These are phyloP conservation scores for Xerocomellus amylosporus DNA, from an alignment of 768 basidiomycete genomes.

Conservation along the genomic window DNA sequence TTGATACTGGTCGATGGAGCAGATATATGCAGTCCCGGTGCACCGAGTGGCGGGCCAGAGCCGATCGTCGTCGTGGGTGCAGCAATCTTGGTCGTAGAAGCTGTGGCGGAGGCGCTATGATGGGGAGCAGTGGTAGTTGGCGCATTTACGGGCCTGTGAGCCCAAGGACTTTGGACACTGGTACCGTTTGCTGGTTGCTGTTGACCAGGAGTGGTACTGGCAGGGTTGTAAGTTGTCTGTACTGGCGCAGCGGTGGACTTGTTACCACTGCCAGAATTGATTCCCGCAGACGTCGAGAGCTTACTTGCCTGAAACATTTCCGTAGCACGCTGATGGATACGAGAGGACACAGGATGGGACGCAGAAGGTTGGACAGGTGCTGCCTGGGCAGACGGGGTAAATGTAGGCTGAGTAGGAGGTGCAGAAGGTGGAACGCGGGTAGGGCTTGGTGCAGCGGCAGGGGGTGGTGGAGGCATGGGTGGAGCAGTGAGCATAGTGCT, in stretches of 20 bases:
- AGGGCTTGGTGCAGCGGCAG: conserved; percentile 1
- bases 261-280: not conserved
- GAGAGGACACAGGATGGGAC: conserved; percentile 19
- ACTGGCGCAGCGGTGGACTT: conserved; percentile 6
- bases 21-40: conserved; percentile 9
- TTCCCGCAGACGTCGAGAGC: conserved; percentile 3
- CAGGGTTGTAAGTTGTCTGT: conserved; percentile 7
- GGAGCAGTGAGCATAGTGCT: conserved; percentile 1
- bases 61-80: not conserved
- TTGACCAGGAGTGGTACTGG: conserved; percentile 2
- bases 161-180: conserved; percentile 3
- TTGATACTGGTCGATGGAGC: conserved; percentile 1
- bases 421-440: conserved; percentile 22
- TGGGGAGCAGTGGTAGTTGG: not conserved
- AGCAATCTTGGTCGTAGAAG: conserved; percentile 8
- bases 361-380: conserved; percentile 19
- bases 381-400: conserved; percentile 5
- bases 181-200: conserved; percentile 8
- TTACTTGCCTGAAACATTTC: conserved; percentile 25
- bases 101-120: not conserved
- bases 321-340: conserved; percentile 22
- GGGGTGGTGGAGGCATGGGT: conserved; percentile 22
- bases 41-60: conserved; percentile 6
- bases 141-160: conserved; percentile 11
- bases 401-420: conserved; percentile 21